These are phyloP conservation scores for Aspergillus carlsbadensis DNA, from an alignment of 495 filamentous ascomycete species.

Conservation along the genomic window DNA sequence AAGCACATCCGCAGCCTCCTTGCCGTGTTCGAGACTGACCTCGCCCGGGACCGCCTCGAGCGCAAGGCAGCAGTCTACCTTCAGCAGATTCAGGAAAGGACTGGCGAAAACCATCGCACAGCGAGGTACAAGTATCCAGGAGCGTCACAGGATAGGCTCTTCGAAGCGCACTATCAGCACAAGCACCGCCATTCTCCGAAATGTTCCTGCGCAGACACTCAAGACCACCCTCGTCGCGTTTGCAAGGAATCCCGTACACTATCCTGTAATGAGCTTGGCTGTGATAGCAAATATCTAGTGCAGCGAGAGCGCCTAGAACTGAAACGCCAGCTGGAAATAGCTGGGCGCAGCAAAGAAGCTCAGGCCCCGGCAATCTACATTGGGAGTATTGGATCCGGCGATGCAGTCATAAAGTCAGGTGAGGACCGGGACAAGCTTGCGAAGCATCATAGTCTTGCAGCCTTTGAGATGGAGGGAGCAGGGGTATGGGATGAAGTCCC, in stretches of 20 bases:
- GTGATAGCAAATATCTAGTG: conserved; percentile 5
- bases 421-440: conserved; percentile 25
- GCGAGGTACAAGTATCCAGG: conserved; percentile 7
- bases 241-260: neutral
- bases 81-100: neutral
- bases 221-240: neutral
- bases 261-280: conserved; percentile 9
- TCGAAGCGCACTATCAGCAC: conserved; percentile 18
- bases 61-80: neutral
- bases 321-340: conserved; percentile 3
- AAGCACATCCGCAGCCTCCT: conserved; percentile 25
- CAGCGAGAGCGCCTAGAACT: conserved; percentile 1
- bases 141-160: conserved; percentile 11
- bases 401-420: conserved; percentile 33
- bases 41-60: neutral
- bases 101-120: neutral
- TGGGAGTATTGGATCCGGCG: conserved; percentile 26
- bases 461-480: no score
- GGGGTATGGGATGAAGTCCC: no score
- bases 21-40: conserved; percentile 10
- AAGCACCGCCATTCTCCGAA: conserved; percentile 10
- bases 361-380: conserved; percentile 12
- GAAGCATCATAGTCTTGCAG: conserved; percentile 24
- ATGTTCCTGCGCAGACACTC: no score
- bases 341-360: neutral